Base-by-base conservation (phyloP, 2,329 filamentous ascomycete genomes). In the Calonectria pauciramosa region DNA sequence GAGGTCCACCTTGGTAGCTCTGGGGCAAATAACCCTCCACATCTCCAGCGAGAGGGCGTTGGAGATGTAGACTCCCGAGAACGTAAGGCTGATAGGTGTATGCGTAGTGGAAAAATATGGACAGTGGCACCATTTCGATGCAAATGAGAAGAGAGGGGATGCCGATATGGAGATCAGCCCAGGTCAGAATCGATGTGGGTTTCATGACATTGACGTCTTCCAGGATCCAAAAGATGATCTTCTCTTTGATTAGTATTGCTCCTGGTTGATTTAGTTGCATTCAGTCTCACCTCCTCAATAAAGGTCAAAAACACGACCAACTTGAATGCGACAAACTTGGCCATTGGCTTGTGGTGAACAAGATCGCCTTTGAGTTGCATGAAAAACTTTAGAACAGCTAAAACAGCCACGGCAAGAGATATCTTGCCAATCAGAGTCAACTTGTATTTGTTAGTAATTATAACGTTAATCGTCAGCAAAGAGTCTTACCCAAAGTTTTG, bases 311-410 rank as follows among this genome's bases (percentile, higher is more conserved):
- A 60, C 13, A 79, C 78, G 0, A 79, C 67, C 10, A 73, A 60
- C 30, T 80, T 79, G 56, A 79, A 80, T 1, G 78, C 78, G 4
- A 79, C 73, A 18, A 79, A 71, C 51, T 79, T 79, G 9, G 77
- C 11, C 26, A 79, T 70, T 0, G 78, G 78, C 4, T 56, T 70
- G 16, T 78, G 78, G 4, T 77, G 71, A 1, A 71, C 78, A 26
- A 77, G 75, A 14, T 77, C 72, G 13, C 51, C 68, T 54, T 73
- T 79, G 16, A 79, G 75, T 26, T 77, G 49, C 18, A 68, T 52
- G 51, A 78, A 79, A 54, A 79, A 77, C 28, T 70, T 73, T 0
- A 79, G 44, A 1, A 79, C 78, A 1, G 78, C 56, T 0, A 71
- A 5, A 10, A 79, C 71, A 0, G 78, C 75, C 23, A 64, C 18